Evolutionary conservation across 176 grass and related monocot species (phyloP), one percentile per base, ranked within the genome.

Genomic region (Paspalum vaginatum): DNA sequence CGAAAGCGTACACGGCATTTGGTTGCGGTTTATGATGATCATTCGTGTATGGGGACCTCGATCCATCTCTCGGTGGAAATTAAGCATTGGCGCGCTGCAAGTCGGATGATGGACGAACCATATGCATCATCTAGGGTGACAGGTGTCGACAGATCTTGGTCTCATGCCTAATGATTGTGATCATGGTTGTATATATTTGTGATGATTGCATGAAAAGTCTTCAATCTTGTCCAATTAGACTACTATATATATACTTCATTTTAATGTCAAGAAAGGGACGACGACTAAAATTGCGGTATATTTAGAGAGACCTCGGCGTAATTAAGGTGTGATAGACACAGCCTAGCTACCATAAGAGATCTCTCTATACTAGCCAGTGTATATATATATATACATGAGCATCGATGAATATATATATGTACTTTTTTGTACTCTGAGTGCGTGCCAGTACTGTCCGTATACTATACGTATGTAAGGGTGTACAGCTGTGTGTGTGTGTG

Each of bases 141-240:
- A 85, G 48, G 77, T 81, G 87, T 85, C 4, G 10, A 65, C 52
- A 70, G 21, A 77, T 81, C 56, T 56, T 81, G 6, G 48, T 44
- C 82, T 81, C 57, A 26, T 47, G 16, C 82, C 77, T 85, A 72
- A 77, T 81, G 77, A 70, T 70, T 70, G 13, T 48, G 68, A 47
- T 7, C 45, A 70, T 70, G 67, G 25, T 26, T 70, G 16, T 49
- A 26, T 8, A 27, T 70, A 70, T 50, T 70, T 70, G 47, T 50
- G 68, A 70, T 70, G 47, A 70, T 27, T 70, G 68, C 41, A 10
- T 68, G 9, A 0, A 22, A 51, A 72, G 44, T 79, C 44, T 74
- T 45, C 61, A 67, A 32, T 59, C 41, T 59, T 66, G 25, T 58
- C 18, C 41, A 64, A 62, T 77, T 50, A 72, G 37, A 50, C 25